Evolutionary conservation across 352 stramenopile species (phyloP), one percentile per base, ranked within the genome.

Genomic region (Stramenopiles sp.): DNA sequence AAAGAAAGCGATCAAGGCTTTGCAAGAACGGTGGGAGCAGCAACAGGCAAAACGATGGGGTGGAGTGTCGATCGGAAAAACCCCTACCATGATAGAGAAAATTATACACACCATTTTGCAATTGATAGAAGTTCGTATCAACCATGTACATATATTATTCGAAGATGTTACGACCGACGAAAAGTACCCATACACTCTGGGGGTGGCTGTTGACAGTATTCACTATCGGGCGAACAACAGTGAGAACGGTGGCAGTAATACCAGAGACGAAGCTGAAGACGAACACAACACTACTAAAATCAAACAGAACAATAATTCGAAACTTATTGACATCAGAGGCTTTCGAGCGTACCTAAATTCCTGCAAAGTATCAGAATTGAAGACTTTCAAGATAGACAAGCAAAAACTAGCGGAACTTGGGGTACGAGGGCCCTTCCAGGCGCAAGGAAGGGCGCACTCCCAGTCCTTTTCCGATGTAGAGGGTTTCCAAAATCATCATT

Each of bases 101-200:
- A 25, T 63, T 25, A 63, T 63, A 18, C 25, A 18, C 25, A 18
- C 43, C 12, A 63, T 63, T 63, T 18, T 63, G 43, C 43, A 63
- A 63, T 25, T 63, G 25, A 63, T 63, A 63, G 43, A 63, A 63
- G 43, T 63, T 63, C 43, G 43, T 63, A 63, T 63, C 25, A 63
- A 63, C 25, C 43, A 63, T 63, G 43, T 63, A 63, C 43, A 63
- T 63, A 25, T 63, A 18, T 63, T 63, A 63, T 63, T 63, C 25
- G 43, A 63, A 63, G 43, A 63, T 63, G 25, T 25, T 25, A 63
- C 43, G 12, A 63, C 12, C 43, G 43, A 63, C 25, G 43, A 63
- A 63, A 63, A 63, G 25, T 18, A 63, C 25, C 43, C 12, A 63
- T 63, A 63, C 43, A 63, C 43, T 18, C 12, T 25, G 25, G 43